Conservation (phyloP, 176 grass and related monocot species). For the Typha latifolia region DNA sequence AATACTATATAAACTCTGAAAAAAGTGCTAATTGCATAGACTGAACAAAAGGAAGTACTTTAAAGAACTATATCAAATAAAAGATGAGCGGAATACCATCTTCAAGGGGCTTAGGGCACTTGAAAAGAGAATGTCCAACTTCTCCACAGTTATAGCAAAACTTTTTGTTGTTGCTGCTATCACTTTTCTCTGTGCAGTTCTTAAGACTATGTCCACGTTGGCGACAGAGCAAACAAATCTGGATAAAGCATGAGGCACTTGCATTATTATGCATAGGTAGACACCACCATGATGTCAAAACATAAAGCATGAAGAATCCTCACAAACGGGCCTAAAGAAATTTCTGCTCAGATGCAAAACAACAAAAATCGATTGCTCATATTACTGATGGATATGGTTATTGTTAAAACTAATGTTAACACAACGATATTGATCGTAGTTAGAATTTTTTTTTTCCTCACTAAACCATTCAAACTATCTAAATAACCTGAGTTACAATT, state of each 20-base stretch:
- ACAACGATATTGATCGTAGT: too few species aligned
- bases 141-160: slow-evolving; percentile 93
- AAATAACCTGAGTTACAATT: too few species aligned
- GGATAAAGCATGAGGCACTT: background rate
- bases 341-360: background rate
- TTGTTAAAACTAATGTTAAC: too few species aligned
- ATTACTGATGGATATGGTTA: too few species aligned
- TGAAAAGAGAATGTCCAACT: slow-evolving; percentile 70
- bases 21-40: too few species aligned
- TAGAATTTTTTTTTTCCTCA: too few species aligned
- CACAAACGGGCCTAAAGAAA: background rate
- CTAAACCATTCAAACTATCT: too few species aligned
- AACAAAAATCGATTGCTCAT: background rate
- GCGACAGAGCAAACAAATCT: slow-evolving; percentile 91
- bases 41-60: background rate
- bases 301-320: background rate
- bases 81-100: slow-evolving; percentile 38
- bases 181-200: slow-evolving; percentile 77
- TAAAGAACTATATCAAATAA: background rate
- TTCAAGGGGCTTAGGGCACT: slow-evolving; percentile 61
- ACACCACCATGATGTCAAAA: background rate
- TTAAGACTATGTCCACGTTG: slow-evolving; percentile 76
- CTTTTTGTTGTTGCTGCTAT: slow-evolving; percentile 44
- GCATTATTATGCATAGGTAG: slow-evolving; percentile 7
- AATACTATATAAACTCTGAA: too few species aligned